These are phyloP conservation scores for Dendrobium nobile DNA, from an alignment of 106 monocot species.

Conservation along the genomic window DNA sequence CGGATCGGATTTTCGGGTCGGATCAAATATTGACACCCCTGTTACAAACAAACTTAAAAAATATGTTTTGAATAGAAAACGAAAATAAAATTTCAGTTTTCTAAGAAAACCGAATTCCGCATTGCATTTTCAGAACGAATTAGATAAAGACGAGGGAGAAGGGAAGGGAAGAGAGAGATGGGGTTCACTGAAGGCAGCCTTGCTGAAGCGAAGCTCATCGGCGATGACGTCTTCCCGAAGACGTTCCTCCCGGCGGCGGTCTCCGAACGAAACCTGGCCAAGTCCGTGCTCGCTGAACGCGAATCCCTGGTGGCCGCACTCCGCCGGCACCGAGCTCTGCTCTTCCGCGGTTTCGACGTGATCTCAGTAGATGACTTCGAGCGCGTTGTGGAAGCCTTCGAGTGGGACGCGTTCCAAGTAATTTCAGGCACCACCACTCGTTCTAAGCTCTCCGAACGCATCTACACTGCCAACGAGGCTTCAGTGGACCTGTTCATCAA, in stretches of 20 bases:
- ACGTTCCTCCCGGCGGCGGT: not conserved
- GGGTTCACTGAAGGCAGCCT: slow-evolving; percentile 9
- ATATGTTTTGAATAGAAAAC: too few relatives aligned
- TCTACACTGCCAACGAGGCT: slow-evolving; percentile 24
- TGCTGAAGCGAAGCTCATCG: slow-evolving; percentile 5
- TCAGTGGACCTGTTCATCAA: slow-evolving; percentile 19
- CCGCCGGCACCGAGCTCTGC: slow-evolving; percentile 15
- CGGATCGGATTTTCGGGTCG: too few relatives aligned
- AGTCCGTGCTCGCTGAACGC: slow-evolving; percentile 3
- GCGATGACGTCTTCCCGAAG: slow-evolving; percentile 9
- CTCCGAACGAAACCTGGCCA: not conserved
- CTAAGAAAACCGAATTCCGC: too few relatives aligned
- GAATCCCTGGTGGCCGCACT: not conserved
- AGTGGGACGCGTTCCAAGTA: slow-evolving; percentile 11
- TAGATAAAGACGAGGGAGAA: not conserved
- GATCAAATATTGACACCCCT: too few relatives aligned
- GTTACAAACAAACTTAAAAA: too few relatives aligned
- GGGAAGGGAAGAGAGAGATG: not conserved
- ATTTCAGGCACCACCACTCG: not conserved
- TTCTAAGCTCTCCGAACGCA: slow-evolving; percentile 6
- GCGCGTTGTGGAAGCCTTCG: slow-evolving; percentile 28
- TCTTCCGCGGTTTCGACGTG: slow-evolving; percentile 34
- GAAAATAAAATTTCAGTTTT: too few relatives aligned
- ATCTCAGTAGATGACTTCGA: slow-evolving; percentile 26
- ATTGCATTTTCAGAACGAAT: too few relatives aligned